Base-by-base conservation (phyloP, 495 filamentous ascomycete species). In the Aspergillus sparsus region DNA sequence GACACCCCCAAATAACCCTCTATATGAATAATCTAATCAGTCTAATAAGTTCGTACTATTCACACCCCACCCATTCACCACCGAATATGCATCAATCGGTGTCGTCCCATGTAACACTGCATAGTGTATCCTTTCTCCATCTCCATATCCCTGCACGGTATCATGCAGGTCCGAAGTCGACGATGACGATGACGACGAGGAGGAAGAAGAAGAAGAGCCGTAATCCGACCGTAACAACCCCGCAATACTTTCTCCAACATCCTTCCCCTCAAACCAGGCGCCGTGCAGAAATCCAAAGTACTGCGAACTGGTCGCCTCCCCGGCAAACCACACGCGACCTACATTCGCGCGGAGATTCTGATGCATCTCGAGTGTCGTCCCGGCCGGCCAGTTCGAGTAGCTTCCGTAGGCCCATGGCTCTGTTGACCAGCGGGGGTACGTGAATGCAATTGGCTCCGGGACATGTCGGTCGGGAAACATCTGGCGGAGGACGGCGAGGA, bases 221-320 rank as follows among this genome's bases (percentile, higher is more conserved):
- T 15, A 11, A 41, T 16, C 33, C 4, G n/a, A 55, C 31, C 41
- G 52, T 58, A 68, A 16, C 46, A 71, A 33, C 31, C 80, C 65
- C 18, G 82, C 85, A 53, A 88, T 79, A 16, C 74, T 67, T 60
- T 74, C 64, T 1, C 81, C 86, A 0, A 75, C 84, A 49, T 80
- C 75, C 18, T 76, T 73, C 0, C 87, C 87, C 69, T 88, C 85
- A 42, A 80, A 85, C 73, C 77, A 90, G 5, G 83, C 82, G 1
- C 85, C 87, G 16, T 91, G 89, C 71, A 92, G 68, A 68, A 88
- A 91, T 0, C 88, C 88, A 72, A 83, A 92, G 63, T 87, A 89
- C 70, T 85, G 77, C 11, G 83, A 73, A 60, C 84, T 89, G 0
- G 87, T 89, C 31, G 85, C 84, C 65, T 91, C 89, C 1, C 89